Evolutionary conservation across 352 stramenopile genomes (phyloP), one percentile per base, ranked within the genome.

Genomic region (Lagenidium giganteum): DNA sequence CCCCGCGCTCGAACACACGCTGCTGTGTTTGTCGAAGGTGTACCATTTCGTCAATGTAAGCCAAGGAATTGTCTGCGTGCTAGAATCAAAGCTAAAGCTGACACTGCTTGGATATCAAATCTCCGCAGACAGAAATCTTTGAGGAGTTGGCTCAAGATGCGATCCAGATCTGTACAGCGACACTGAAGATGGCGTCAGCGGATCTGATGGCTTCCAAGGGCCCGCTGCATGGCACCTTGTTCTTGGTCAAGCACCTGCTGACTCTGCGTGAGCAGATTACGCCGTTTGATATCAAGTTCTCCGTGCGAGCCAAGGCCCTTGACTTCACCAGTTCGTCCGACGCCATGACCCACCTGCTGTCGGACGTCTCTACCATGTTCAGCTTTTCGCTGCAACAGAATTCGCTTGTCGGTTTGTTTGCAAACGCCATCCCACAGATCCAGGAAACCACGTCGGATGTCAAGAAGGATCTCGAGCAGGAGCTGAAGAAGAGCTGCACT

Each of bases 241-340:
- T 93, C 45, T 57, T 93, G 5, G 68, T 93, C 17, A 89, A 90
- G 47, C 81, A 93, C 44, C 40, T 91, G 29, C 70, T 93, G 1
- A 93, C 79, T 25, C 51, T 93, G 23, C 73, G 81, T 7, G 81
- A 93, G 35, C 81, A 89, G 47, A 89, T 93, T 44, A 87, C 78
- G 21, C 81, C 78, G 23, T 93, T 93, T 21, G 76, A 93, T 25
- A 89, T 91, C 51, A 72, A 83, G 30, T 88, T 91, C 36, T 60
- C 78, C 1, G 64, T 84, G 20, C 82, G 60, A 4, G 80, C 67
- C 48, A 89, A 87, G 41, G 64, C 71, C 7, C 45, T 93, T 18
- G 76, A 89, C 41, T 89, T 93, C 33, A 82, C 76, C 3, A 88
- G 68, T 45, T 89, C 65, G 20, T 61, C 67, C 2, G 78, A 93